A percentile compares a stretch with the other conserved stretches of the same genome.
These are phyloP conservation scores for Saccharomyces paradoxus DNA, from an alignment of 805 yeast species.

Conservation along the genomic window DNA sequence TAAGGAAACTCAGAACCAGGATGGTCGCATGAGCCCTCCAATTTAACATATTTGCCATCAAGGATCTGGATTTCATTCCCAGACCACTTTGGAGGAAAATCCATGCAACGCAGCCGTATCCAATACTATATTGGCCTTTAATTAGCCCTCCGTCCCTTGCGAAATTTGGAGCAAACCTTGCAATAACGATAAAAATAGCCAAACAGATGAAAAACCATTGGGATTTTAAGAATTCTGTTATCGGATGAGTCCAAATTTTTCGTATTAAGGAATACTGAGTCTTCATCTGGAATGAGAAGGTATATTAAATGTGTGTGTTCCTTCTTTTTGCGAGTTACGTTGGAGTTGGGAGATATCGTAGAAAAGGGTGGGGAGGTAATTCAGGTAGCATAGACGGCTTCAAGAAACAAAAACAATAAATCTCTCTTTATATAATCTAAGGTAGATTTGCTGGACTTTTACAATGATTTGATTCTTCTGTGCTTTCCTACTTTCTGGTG, in stretches of 20 bases:
- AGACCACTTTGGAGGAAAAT: conserved; percentile 78
- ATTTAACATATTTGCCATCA: conserved; percentile 54
- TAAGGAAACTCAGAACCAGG: conserved; percentile 55
- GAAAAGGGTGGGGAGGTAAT: not conserved
- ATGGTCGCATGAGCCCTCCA: conserved; percentile 82
- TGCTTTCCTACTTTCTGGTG: not conserved
- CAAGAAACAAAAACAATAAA: not conserved
- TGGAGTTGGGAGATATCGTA: not conserved
- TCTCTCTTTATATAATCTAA: not conserved
- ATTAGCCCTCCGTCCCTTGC: conserved; percentile 78
- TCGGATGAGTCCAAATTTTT: conserved; percentile 17
- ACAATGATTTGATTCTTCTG: not conserved
- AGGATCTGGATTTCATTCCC: conserved; percentile 58
- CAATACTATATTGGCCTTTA: conserved; percentile 65
- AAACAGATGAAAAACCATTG: conserved; percentile 75
- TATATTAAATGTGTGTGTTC: not conserved
- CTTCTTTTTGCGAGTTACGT: not conserved
- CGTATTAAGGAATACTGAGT: not conserved
- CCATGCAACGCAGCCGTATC: conserved; percentile 80
- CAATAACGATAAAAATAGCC: conserved; percentile 67
- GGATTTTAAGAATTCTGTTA: conserved; percentile 14
- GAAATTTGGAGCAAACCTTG: conserved; percentile 71
- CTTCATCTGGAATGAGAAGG: not conserved
- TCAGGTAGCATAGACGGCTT: not conserved
- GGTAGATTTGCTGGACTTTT: not conserved